Conservation (phyloP, 805 yeast genomes). For the Sungouiozyma intestinalis region DNA sequence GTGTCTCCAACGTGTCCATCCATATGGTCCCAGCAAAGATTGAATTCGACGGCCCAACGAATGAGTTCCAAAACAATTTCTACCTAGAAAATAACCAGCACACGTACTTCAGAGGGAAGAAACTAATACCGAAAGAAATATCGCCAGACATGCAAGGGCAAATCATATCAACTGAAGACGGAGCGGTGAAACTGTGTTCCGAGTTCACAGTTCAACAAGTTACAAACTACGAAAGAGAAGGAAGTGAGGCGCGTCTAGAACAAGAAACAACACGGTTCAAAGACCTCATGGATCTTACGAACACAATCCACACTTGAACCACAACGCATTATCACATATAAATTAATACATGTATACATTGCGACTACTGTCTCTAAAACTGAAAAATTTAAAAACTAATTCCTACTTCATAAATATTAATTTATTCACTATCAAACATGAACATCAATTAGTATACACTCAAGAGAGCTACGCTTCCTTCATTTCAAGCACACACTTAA, state of each 20-base stretch:
- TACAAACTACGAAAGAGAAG: constrained; percentile 32
- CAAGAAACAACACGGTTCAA: constrained; percentile 24
- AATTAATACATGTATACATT: no score
- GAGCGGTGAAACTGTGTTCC: neutral
- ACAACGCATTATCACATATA: neutral
- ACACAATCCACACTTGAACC: constrained; percentile 9
- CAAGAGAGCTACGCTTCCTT: no score
- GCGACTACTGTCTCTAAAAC: no score
- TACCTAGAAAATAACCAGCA: neutral
- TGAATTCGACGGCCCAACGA: neutral
- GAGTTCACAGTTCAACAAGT: constrained; percentile 2
- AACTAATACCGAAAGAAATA: neutral
- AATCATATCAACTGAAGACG: neutral
- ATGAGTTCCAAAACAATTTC: neutral
- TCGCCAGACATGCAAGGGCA: neutral
- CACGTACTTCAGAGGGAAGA: constrained; percentile 1
- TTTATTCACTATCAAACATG: no score
- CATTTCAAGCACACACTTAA: no score
- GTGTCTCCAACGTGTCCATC: neutral
- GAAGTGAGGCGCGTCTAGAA: constrained; percentile 19
- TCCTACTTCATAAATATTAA: no score
- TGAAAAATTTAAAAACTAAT: no score
- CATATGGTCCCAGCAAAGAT: neutral
- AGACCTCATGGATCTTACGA: constrained; percentile 15
- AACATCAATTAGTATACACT: no score